A percentile compares a stretch with the other conserved stretches of the same genome.
phyloP scores from a whole-genome alignment of 768 basidiomycete genomes.

The Mycena alexandri region DNA sequence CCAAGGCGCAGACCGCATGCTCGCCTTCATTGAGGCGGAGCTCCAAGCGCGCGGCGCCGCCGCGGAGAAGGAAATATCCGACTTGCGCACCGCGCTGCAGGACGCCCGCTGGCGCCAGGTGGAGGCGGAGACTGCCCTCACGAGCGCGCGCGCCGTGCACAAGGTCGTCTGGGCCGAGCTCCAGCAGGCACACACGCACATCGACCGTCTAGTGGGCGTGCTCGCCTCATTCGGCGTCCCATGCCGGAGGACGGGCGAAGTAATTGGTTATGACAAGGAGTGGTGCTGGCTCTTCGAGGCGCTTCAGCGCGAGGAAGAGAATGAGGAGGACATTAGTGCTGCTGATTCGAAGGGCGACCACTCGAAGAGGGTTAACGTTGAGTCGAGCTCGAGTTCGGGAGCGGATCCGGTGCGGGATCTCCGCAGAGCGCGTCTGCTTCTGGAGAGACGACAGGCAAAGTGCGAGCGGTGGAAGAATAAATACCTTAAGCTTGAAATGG shows the following conservation, averaged over 20 bases:
- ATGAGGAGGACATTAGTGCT: background rate
- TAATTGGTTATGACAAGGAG: background rate
- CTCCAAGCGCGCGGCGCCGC: slow-evolving; percentile 19
- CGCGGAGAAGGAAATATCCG: slow-evolving; percentile 2
- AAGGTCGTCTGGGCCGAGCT: background rate
- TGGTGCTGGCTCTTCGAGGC: slow-evolving; percentile 12
- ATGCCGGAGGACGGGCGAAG: slow-evolving; percentile 8
- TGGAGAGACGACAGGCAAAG: slow-evolving; percentile 2
- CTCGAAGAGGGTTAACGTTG: too few relatives aligned
- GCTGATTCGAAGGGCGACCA: background rate
- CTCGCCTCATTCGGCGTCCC: slow-evolving; percentile 13
- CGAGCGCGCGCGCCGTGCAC: background rate
- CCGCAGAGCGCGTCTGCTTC: background rate
- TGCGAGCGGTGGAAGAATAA: slow-evolving; percentile 12
- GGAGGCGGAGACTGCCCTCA: background rate
- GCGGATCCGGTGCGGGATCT: slow-evolving; percentile 18
- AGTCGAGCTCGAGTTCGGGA: background rate
- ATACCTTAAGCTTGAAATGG: slow-evolving; percentile 4
- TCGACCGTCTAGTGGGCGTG: background rate
- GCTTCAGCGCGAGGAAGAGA: background rate
- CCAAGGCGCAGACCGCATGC: background rate
- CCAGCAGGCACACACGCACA: background rate
- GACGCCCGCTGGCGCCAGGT: slow-evolving; percentile 5
- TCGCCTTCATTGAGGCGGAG: slow-evolving; percentile 26
- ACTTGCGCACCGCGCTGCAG: slow-evolving; percentile 6